Percentiles rank a stretch among this genome's conserved stretches.
These are phyloP conservation scores for Ophiostoma angusticollis DNA, from an alignment of 2,329 filamentous ascomycete genomes.

Conservation along the genomic window DNA sequence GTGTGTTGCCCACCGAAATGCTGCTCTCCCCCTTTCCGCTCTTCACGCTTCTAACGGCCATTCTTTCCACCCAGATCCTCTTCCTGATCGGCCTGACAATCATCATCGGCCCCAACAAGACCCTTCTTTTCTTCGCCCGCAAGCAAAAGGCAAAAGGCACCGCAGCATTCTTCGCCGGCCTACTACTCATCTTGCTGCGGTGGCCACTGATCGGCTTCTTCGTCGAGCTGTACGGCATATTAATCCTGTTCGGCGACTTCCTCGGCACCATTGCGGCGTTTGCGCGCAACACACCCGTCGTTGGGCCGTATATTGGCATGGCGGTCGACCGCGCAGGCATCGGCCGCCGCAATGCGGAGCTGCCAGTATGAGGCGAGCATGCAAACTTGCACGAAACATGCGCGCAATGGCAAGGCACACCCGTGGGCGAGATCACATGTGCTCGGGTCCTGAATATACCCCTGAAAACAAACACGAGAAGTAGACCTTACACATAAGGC, in stretches of 20 bases:
- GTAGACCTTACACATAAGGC: too few relatives aligned
- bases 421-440: too few relatives aligned
- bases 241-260: slow-evolving; percentile 92
- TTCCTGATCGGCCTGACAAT: slow-evolving; percentile 94
- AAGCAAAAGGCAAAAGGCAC: slow-evolving; percentile 88
- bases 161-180: slow-evolving; percentile 71
- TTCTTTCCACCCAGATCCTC: slow-evolving; percentile 56
- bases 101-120: slow-evolving; percentile 87
- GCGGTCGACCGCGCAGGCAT: slow-evolving; percentile 58
- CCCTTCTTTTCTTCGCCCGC: slow-evolving; percentile 84
- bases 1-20: slow-evolving; percentile 31
- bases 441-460: too few relatives aligned
- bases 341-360: slow-evolving; percentile 56
- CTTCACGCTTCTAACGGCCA: slow-evolving; percentile 2
- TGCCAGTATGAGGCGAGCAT: slow-evolving; percentile 54
- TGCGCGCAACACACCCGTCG: slow-evolving; percentile 67
- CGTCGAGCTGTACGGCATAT: slow-evolving; percentile 84
- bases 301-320: slow-evolving; percentile 74
- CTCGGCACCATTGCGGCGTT: slow-evolving; percentile 84
- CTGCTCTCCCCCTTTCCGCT: slow-evolving; percentile 7
- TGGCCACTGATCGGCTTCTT: slow-evolving; percentile 89
- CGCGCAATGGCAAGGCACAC: too few relatives aligned
- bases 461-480: too few relatives aligned
- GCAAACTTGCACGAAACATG: too few relatives aligned
- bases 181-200: slow-evolving; percentile 71